Percentiles rank a stretch among this genome's conserved stretches.
These are phyloP conservation scores for Xylariaceae sp. DNA, from an alignment of 2,329 filamentous ascomycete species.

Conservation along the genomic window DNA sequence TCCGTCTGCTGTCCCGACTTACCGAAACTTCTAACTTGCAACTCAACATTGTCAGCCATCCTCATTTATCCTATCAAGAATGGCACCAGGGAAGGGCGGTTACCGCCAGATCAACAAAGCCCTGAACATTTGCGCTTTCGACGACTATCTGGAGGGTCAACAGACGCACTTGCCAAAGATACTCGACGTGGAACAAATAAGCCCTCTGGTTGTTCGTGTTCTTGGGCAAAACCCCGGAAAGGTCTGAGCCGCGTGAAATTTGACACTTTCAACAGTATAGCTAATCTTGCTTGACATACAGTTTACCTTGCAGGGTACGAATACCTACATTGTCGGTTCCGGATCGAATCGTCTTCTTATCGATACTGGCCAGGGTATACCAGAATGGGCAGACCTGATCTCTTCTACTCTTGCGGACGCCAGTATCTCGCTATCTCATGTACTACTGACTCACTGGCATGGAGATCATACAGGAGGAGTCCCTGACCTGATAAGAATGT, in stretches of 20 bases:
- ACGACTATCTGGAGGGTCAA: slow-evolving; percentile 54
- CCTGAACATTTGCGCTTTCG: slow-evolving; percentile 54
- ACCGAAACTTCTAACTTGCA: too few relatives aligned
- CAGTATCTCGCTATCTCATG: slow-evolving; percentile 50
- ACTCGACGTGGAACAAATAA: slow-evolving; percentile 50
- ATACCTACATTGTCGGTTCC: slow-evolving; percentile 77
- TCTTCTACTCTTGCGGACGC: slow-evolving; percentile 38
- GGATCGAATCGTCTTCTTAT: slow-evolving; percentile 69
- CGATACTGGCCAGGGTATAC: slow-evolving; percentile 74
- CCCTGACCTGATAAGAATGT: slow-evolving; percentile 66
- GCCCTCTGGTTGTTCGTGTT: slow-evolving; percentile 49
- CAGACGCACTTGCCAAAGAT: slow-evolving; percentile 45
- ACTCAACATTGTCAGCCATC: too few relatives aligned
- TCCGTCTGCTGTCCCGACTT: too few relatives aligned
- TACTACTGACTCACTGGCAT: slow-evolving; percentile 90
- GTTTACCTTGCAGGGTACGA: slow-evolving; percentile 67
- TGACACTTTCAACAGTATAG: neutral
- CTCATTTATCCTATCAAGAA: too few relatives aligned
- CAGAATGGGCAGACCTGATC: slow-evolving; percentile 59
- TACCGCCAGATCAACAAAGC: slow-evolving; percentile 56
- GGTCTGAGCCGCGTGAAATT: slow-evolving; percentile 16
- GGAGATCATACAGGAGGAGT: slow-evolving; percentile 83
- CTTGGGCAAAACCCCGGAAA: slow-evolving; percentile 54
- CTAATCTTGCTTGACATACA: slow-evolving; percentile 40
- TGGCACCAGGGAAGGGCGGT: too few relatives aligned